Conservation (phyloP, 2,329 filamentous ascomycete species). For the Botryotinia globosa region DNA sequence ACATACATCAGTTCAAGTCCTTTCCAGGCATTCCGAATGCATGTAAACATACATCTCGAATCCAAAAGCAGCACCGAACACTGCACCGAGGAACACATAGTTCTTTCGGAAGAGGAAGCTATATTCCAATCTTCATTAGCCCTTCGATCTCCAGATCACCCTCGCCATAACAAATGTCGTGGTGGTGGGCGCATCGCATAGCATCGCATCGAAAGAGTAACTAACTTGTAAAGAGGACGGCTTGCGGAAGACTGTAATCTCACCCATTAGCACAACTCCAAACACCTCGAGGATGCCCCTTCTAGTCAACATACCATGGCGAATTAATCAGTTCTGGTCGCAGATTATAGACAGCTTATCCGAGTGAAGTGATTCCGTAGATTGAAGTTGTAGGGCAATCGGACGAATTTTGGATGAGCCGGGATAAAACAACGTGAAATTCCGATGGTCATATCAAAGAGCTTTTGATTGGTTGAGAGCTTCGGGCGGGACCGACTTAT, state of each 20-base stretch:
- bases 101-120: slow-evolving; percentile 86
- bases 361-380: slow-evolving; percentile 11
- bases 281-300: too few species aligned
- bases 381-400: slow-evolving; percentile 15
- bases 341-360: slow-evolving; percentile 16
- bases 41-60: slow-evolving; percentile 78
- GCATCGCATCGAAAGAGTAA: slow-evolving; percentile 25
- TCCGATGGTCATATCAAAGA: slow-evolving; percentile 17
- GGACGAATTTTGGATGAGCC: slow-evolving; percentile 19
- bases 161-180: not conserved
- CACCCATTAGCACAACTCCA: not conserved
- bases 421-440: slow-evolving; percentile 17
- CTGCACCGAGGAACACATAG: slow-evolving; percentile 77
- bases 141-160: not conserved
- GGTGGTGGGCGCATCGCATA: slow-evolving; percentile 10
- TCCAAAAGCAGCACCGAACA: slow-evolving; percentile 85
- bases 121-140: slow-evolving; percentile 30
- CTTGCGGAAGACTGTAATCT: slow-evolving; percentile 20
- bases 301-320: slow-evolving; percentile 13
- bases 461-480: slow-evolving; percentile 9
- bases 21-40: not conserved
- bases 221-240: slow-evolving; percentile 39
- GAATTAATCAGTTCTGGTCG: slow-evolving; percentile 3
- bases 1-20: slow-evolving; percentile 23
- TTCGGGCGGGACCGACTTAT: not conserved